Percentiles rank a stretch among this genome's conserved stretches.
phyloP scores from a whole-genome alignment of 1,284 basidiomycete genomes.

The Irpex sp. region DNA sequence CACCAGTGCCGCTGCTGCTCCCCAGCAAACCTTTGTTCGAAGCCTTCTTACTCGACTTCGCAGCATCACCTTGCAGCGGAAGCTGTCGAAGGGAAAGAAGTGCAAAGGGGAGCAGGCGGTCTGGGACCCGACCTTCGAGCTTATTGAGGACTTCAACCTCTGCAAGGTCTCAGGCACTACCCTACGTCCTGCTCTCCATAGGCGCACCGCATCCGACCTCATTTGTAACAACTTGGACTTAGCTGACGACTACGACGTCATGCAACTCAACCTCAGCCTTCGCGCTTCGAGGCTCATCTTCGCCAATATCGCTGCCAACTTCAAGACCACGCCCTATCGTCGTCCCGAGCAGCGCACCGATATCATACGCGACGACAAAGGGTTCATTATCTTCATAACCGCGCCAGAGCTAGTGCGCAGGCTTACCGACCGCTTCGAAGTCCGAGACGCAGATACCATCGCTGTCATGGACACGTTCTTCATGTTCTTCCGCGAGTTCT shows the following conservation, averaged over 20 bases:
- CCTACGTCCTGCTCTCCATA: neutral
- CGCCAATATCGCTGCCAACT: neutral
- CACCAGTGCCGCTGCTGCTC: neutral
- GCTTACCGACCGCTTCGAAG: constrained; percentile 36
- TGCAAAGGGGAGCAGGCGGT: neutral
- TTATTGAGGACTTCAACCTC: neutral
- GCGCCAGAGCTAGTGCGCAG: constrained; percentile 42
- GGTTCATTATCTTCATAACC: constrained; percentile 28
- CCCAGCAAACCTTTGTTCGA: neutral
- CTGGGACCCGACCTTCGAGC: neutral
- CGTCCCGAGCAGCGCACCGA: constrained; percentile 6
- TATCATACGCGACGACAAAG: constrained; percentile 14
- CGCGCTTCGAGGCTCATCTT: constrained; percentile 1
- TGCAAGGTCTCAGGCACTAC: neutral
- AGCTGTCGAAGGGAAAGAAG: neutral
- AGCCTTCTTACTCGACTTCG: neutral
- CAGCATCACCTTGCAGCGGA: neutral
- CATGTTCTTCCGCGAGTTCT: constrained; percentile 72
- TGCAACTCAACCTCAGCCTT: neutral
- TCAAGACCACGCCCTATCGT: neutral
- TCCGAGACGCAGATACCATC: constrained; percentile 23
- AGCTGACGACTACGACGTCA: neutral
- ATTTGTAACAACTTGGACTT: neutral
- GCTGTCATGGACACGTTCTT: constrained; percentile 56
- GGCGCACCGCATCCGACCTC: neutral